These are phyloP conservation scores for Barnettozyma californica DNA, from an alignment of 805 yeast species.

Conservation along the genomic window DNA sequence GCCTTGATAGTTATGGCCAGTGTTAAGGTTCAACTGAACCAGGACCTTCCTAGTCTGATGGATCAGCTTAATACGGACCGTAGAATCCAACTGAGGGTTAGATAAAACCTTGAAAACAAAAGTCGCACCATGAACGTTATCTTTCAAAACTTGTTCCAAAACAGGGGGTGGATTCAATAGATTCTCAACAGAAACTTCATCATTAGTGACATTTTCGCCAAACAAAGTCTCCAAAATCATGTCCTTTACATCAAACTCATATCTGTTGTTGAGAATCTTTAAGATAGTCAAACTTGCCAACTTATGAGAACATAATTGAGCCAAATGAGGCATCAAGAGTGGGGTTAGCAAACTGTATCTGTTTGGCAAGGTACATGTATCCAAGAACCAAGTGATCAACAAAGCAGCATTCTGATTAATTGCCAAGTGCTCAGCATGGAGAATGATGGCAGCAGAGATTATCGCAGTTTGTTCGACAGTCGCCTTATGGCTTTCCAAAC, in stretches of 20 bases:
- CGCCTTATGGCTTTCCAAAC: conserved; percentile 73
- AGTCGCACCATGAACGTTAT: conserved; percentile 63
- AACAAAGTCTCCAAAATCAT: conserved; percentile 61
- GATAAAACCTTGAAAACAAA: conserved; percentile 78
- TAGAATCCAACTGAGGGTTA: conserved; percentile 58
- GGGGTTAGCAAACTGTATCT: conserved; percentile 63
- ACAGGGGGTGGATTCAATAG: conserved; percentile 36
- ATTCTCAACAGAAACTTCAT: conserved; percentile 7
- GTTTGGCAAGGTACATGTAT: conserved; percentile 65
- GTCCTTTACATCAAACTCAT: conserved; percentile 57
- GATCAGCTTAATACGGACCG: conserved; percentile 50
- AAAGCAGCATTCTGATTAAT: conserved; percentile 84
- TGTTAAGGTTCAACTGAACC: conserved; percentile 48
- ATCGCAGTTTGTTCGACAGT: conserved; percentile 63
- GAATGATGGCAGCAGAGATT: conserved; percentile 71
- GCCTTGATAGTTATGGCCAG: conserved; percentile 44
- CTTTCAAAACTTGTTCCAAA: conserved; percentile 58
- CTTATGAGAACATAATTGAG: conserved; percentile 68
- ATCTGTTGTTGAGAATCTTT: conserved; percentile 68
- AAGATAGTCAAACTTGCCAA: conserved; percentile 78
- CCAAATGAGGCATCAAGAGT: conserved; percentile 56
- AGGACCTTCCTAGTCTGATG: conserved; percentile 60
- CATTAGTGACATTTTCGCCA: conserved; percentile 38
- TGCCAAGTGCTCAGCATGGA: conserved; percentile 73
- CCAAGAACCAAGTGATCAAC: conserved; percentile 90